Base-by-base conservation (phyloP, 352 stramenopile genomes). In the Globisporangium spinosum region DNA sequence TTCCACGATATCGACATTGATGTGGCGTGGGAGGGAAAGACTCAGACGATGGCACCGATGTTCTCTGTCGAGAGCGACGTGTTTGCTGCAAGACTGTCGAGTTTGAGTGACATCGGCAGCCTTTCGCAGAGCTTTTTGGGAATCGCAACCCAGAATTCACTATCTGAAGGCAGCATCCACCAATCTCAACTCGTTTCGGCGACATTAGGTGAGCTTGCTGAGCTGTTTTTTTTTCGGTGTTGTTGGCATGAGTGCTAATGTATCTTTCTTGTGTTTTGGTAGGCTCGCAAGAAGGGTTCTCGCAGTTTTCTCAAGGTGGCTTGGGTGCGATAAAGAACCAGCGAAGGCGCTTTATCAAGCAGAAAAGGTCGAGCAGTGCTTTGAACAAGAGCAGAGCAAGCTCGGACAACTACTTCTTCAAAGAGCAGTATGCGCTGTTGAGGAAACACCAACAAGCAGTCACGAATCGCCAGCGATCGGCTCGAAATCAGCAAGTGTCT, bases 31-130 rank as follows among this genome's bases (percentile, higher is more conserved):
- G 82, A 89, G 35, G 73, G 74, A 1, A 90, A 88, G 58, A 79
- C 74, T 25, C 80, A 86, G 51, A 89, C 76, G 2, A 93, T 95
- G 79, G 75, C 77, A 0, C 87, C 87, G 13, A 65, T 95, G 51
- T 95, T 95, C 64, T 95, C 83, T 0, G 76, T 93, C 20, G 85
- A 93, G 65, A 72, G 76, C 13, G 78, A 90, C 54, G 64, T 65
- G 22, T 80, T 94, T n/a, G 77, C 64, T 43, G 57, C 67, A 15
- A 72, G 64, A 23, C 27, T 65, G 43, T 58, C 59, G 47, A 49
- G 35, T 47, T 4, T 55, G 6, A 22, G 49, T 25, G 62, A 63
- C 6, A 29, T 23, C 7, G 64, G 56, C n/a, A 59, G 40, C 29
- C 20, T 54, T 13, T 67, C 59, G 9, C 59, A 63, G 23, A 35